Percentiles rank a stretch among this genome's conserved stretches.
Conservation (phyloP, 805 yeast genomes). For the Kluyveromyces siamensis region DNA sequence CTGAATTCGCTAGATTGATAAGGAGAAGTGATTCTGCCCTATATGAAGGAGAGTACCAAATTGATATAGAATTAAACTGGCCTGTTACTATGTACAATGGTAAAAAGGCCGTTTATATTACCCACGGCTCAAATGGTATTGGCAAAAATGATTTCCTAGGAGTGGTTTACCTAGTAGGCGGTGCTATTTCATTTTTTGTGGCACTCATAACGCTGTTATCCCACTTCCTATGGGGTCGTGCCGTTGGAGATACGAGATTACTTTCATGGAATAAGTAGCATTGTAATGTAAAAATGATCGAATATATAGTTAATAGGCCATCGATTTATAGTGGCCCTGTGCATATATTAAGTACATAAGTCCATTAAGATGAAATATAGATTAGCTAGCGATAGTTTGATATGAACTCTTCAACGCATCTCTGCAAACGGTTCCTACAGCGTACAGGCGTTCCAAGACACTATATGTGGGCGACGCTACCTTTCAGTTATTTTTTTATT, state of each 20-base stretch:
- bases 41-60: constrained; percentile 51
- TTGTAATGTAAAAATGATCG: not conserved
- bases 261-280: constrained; percentile 61
- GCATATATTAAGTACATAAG: no score
- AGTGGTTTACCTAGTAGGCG: constrained; percentile 64
- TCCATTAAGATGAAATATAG: no score
- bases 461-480: no score
- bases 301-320: no score
- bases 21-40: constrained; percentile 50
- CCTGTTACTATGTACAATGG: constrained; percentile 67
- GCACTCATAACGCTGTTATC: constrained; percentile 44
- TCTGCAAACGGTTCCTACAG: no score
- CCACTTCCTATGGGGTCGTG: constrained; percentile 58
- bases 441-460: no score
- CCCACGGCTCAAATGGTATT: constrained; percentile 67
- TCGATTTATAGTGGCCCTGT: not conserved
- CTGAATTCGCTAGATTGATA: constrained; percentile 57
- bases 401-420: no score
- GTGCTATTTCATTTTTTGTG: constrained; percentile 55
- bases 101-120: constrained; percentile 53
- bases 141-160: constrained; percentile 72
- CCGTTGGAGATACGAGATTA: constrained; percentile 59
- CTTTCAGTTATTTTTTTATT: no score
- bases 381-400: no score
- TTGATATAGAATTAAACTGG: constrained; percentile 65